Percentiles rank a stretch among this genome's conserved stretches.
phyloP scores from a whole-genome alignment of 2,329 filamentous ascomycete species.

The Zalaria obscura region DNA sequence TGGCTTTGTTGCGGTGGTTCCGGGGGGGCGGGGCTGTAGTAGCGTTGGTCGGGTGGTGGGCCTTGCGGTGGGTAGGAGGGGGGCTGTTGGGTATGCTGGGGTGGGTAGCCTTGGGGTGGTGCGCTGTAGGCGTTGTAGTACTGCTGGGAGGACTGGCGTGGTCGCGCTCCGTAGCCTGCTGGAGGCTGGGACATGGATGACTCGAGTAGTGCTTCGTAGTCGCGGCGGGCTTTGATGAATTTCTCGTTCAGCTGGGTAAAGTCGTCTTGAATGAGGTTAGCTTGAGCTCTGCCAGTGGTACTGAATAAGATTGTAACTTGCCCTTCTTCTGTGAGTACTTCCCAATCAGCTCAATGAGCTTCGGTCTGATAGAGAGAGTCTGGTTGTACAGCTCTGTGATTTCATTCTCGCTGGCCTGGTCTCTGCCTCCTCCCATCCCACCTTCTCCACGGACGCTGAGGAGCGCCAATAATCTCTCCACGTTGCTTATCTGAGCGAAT shows the following conservation, averaged over 20 bases:
- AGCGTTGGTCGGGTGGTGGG: conserved; percentile 11
- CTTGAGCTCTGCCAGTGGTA: conserved; percentile 4
- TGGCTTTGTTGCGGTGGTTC: conserved; percentile 7
- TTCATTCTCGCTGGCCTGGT: conserved; percentile 63
- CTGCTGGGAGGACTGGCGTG: conserved; percentile 3
- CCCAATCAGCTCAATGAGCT: conserved; percentile 93
- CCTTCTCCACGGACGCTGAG: conserved; percentile 59
- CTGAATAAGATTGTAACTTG: conserved; percentile 23
- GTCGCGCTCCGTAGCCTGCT: conserved; percentile 5
- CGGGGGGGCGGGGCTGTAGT: conserved; percentile 4
- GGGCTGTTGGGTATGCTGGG: conserved; percentile 14
- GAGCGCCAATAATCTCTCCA: conserved; percentile 72
- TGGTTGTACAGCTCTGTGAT: conserved; percentile 85
- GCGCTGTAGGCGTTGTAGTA: conserved; percentile 48
- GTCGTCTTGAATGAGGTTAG: conserved; percentile 51
- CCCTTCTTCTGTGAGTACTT: conserved; percentile 99
- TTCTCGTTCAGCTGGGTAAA: conserved; percentile 98
- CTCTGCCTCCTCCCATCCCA: conserved; percentile 52
- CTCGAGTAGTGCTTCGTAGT: conserved; percentile 93
- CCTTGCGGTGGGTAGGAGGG: conserved; percentile 15
- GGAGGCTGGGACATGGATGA: conserved; percentile 83
- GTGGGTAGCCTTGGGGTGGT: conserved; percentile 20
- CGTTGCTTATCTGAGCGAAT: conserved; percentile 63
- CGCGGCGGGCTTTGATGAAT: conserved; percentile 94
- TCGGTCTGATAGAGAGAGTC: conserved; percentile 84